Conservation (phyloP, 2,329 filamentous ascomycete genomes). For the Aureobasidium lini region DNA sequence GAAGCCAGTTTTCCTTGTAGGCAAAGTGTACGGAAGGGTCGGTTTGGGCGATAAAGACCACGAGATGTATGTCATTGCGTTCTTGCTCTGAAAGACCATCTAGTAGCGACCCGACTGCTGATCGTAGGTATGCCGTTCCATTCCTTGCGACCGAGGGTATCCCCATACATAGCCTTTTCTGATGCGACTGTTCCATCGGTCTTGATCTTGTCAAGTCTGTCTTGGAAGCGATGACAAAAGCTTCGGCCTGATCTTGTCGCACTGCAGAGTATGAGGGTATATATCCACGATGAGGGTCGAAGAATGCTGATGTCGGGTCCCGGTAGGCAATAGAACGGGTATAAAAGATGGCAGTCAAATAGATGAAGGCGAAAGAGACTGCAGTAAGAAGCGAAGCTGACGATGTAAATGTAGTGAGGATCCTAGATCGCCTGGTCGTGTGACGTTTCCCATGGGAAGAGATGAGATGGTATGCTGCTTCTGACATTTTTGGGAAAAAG, state of each 20-base stretch:
- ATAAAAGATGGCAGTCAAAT: too few relatives aligned
- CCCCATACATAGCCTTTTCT: slow-evolving; percentile 35
- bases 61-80: slow-evolving; percentile 34
- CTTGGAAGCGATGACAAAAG: slow-evolving; percentile 22
- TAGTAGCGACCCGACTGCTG: slow-evolving; percentile 38
- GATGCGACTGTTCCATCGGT: neutral
- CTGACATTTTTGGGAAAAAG: too few relatives aligned
- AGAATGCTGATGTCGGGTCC: slow-evolving; percentile 31
- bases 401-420: too few relatives aligned
- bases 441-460: too few relatives aligned
- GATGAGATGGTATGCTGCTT: too few relatives aligned
- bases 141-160: slow-evolving; percentile 36
- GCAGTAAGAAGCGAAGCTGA: too few relatives aligned
- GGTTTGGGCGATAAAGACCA: slow-evolving; percentile 39
- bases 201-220: too few relatives aligned
- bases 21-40: slow-evolving; percentile 35
- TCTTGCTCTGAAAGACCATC: slow-evolving; percentile 36
- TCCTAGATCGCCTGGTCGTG: too few relatives aligned
- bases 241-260: slow-evolving; percentile 25
- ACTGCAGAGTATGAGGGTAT: slow-evolving; percentile 27
- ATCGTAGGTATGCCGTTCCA: slow-evolving; percentile 33
- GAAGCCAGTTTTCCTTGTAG: slow-evolving; percentile 36
- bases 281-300: slow-evolving; percentile 27
- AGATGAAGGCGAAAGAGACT: too few relatives aligned
- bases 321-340: neutral